Base-by-base conservation (phyloP, 345 rosid genomes). In the Lumnitzera racemosa region DNA sequence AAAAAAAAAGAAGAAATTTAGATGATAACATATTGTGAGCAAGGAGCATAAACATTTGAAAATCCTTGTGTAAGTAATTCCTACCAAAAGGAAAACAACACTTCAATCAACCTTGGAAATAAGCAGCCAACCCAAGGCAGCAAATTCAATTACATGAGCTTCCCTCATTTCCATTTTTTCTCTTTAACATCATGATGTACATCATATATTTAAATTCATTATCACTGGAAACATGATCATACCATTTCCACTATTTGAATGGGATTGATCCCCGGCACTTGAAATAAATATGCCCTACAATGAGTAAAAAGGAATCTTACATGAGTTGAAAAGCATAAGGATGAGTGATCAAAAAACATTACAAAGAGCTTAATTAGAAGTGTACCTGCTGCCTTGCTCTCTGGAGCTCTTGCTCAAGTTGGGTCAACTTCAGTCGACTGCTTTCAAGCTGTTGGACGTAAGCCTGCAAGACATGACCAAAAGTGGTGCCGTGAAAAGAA, bases 391-490 rank as follows among this genome's bases (percentile, higher is more conserved):
- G 96, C 59, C 96, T 89, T 53, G 98, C 95, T 77, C 88, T 80
- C 78, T 91, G 96, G 52, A 91, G 84, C 80, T 91, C 98, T 72
- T 88, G 98, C 72, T 91, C 96, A 16, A 91, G 90, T 73, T 81
- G 88, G 23, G 92, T 84, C 74, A 91, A 72, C 67, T 91, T 91
- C 68, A 91, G 74, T 52, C 96, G 78, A 75, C 96, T 91, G 70
- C 88, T 91, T 79, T 91, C 98, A 61, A 91, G 75, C 72, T 86
- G 98, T 71, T 91, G 98, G 55, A 91, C 98, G 72, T 91, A 91
- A 7, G 95, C 98, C 98, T 89, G 62, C 36, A 58, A 61, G 67
- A 41, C 49, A 58, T 56, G 27, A 36, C 15, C 47, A 17, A 46
- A 61, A 36, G 41, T 46, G 59, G 66, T 15, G 62, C 60, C 31